Base-by-base conservation (phyloP, 805 yeast species). In the Babjeviella inositovora region DNA sequence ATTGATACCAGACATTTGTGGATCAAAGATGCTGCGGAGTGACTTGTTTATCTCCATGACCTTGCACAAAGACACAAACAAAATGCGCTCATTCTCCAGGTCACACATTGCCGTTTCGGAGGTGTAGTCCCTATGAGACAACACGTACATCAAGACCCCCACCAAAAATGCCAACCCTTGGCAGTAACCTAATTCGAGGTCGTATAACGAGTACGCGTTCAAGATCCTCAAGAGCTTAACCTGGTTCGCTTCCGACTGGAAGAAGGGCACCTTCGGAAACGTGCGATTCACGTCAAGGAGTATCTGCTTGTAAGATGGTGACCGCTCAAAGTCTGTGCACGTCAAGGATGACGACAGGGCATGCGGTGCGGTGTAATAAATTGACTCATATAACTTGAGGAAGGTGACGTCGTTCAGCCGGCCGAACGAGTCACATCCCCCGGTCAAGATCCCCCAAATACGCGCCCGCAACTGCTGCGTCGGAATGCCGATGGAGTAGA, bases 161-260 rank as follows among this genome's bases (percentile, higher is more conserved):
- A 69, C 75, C 21, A 70, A 45, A 34, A 71, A 71, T 13, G 72
- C 57, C 11, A 71, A 45, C 5, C 80, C 80, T 39, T 70, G 80
- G 38, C 80, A 70, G 36, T 70, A 70, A 7, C 80, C 80, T 32
- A 70, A 62, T 32, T 70, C 73, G 24, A 58, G 57, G 42, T 70
- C 77, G 36, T 66, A 70, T 31, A 69, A 63, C 23, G 71, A 66
- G 34, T 63, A 70, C 1, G 74, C 77, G 27, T 70, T 65, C 29
- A 70, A 47, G 15, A 70, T 59, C 14, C 60, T 58, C 18, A 67
- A 69, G 27, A 70, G 57, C 31, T 52, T 50, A 7, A 37, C 30
- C 25, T 62, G 54, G 12, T 68, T 65, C 11, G 48, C 45, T 10
- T 40, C 47, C 15, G 50, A 41, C 20, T 50, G 45, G 43, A 71